Base-by-base conservation (phyloP, 2,329 filamentous ascomycete species). In the Clathrospora elynae region DNA sequence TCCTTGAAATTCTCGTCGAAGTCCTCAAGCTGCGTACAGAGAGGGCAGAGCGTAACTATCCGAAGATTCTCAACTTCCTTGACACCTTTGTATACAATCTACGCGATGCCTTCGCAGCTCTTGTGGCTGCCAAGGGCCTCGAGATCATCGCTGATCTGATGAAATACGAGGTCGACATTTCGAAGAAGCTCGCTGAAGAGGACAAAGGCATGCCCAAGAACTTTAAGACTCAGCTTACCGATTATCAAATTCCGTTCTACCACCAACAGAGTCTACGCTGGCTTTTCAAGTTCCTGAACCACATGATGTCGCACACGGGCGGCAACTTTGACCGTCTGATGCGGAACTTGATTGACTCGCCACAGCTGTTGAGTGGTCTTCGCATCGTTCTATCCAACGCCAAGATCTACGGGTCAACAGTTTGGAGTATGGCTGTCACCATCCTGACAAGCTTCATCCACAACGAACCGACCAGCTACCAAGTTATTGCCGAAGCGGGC, bases 391-490 rank as follows among this genome's bases (percentile, higher is more conserved):
- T 96, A 51, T 84, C 86, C 51, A 87, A 95, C 59, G 85, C 88
- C 24, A 77, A 77, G 37, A 78, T 85, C 24, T 99, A 91, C 66
- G 93, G 93, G 9, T 93, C 92, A 2, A 86, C 93, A 46, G 90
- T 97, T 4, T 99, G 93, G 93, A 96, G 90, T 34, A 91, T 91
- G 66, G 87, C 90, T 5, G 89, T 96, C 49, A 91, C 86, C 40
- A 92, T 96, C 42, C 76, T 99, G 35, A 93, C 89, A 64, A 92
- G 90, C 59, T 99, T 99, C 70, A 95, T 99, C 60, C 95, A 99
- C 72, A 96, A 97, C 64, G 93, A 99, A 62, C 93, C 93, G 0
- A 99, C 93, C 1, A 99, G 93, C 69, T 99, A 96, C 67, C 87
- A 90, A 18, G 90, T 96, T 16, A 93, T 99, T 53, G 90, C 89